A percentile compares a stretch with the other conserved stretches of the same genome.
These are phyloP conservation scores for Funneliformis mosseae DNA, from an alignment of 192 early-diverging fungal species.

Conservation along the genomic window DNA sequence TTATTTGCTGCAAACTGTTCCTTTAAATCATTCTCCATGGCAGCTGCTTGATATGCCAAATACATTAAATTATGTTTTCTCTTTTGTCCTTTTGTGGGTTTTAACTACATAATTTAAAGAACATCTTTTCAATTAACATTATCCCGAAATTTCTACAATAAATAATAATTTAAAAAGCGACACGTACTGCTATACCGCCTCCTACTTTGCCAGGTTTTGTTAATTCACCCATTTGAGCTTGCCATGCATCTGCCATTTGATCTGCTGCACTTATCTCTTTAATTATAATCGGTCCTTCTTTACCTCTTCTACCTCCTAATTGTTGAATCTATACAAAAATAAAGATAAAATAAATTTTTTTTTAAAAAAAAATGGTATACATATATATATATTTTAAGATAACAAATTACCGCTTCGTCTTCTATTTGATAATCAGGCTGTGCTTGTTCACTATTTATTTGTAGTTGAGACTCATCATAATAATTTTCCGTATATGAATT, in stretches of 20 bases:
- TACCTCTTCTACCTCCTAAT: constrained; percentile 23
- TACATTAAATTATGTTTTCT: constrained; percentile 81
- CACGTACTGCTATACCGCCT: neutral
- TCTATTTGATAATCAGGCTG: constrained; percentile 10
- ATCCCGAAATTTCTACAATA: neutral
- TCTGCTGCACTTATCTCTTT: constrained; percentile 30
- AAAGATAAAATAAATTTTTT: neutral
- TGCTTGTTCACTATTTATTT: neutral
- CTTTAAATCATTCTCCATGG: constrained; percentile 60
- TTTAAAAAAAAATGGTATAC: neutral
- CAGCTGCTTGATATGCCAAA: constrained; percentile 72
- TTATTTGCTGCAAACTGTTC: constrained; percentile 64
- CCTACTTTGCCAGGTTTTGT: constrained; percentile 9
- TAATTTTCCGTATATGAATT: constrained; percentile 16
- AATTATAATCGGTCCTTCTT: constrained; percentile 29
- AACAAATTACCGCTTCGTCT: constrained; percentile 22
- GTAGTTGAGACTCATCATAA: neutral
- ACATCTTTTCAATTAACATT: neutral
- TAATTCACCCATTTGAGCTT: constrained; percentile 23
- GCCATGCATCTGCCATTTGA: constrained; percentile 31
- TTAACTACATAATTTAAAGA: constrained; percentile 39
- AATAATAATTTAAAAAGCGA: neutral
- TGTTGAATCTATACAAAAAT: constrained; percentile 9
- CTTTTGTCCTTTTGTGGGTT: constrained; percentile 62
- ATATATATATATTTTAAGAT: neutral